A percentile compares a stretch with the other conserved stretches of the same genome.
Evolutionary conservation across 2,329 filamentous ascomycete species (phyloP).

Genomic region (Colletotrichum sp.): DNA sequence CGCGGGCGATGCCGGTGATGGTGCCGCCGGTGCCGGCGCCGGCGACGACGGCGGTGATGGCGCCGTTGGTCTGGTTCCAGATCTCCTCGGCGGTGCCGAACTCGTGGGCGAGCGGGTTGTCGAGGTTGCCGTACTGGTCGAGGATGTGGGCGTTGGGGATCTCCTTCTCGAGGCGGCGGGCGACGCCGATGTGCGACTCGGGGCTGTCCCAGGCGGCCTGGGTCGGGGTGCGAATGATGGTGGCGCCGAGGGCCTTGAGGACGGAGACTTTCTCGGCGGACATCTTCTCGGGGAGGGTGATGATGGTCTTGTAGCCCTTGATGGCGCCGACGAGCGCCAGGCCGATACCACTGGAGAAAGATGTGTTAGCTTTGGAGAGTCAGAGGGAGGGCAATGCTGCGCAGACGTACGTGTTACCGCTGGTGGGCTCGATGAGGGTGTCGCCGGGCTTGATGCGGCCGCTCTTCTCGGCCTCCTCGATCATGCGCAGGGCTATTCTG

Average conservation of each 20-base stretch:
- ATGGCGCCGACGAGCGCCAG: conserved; percentile 92
- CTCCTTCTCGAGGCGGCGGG: conserved; percentile 88
- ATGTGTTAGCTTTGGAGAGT: conserved; percentile 20
- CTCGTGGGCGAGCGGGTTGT: conserved; percentile 95
- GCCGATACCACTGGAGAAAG: conserved; percentile 74
- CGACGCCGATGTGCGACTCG: conserved; percentile 97
- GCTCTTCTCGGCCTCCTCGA: conserved; percentile 89
- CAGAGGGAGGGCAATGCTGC: background rate
- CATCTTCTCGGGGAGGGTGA: conserved; percentile 99
- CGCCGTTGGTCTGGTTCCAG: conserved; percentile 87
- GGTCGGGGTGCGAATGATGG: conserved; percentile 96
- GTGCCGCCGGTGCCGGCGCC: conserved; percentile 96
- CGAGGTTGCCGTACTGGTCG: conserved; percentile 90
- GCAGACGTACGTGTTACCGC: conserved; percentile 78
- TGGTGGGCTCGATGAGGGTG: conserved; percentile 96
- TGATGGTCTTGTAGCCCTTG: conserved; percentile 98
- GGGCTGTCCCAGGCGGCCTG: conserved; percentile 94
- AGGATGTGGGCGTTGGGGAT: conserved; percentile 96
- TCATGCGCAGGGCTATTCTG: conserved; percentile 94
- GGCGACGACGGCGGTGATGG: conserved; percentile 82
- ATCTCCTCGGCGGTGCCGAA: conserved; percentile 95
- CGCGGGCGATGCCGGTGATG: conserved; percentile 86
- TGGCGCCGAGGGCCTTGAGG: conserved; percentile 89
- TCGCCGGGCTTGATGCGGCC: conserved; percentile 97
- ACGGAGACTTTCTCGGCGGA: conserved; percentile 97